phyloP scores from a whole-genome alignment of 2,329 filamentous ascomycete genomes.

The Phyllosticta citrichinensis region DNA sequence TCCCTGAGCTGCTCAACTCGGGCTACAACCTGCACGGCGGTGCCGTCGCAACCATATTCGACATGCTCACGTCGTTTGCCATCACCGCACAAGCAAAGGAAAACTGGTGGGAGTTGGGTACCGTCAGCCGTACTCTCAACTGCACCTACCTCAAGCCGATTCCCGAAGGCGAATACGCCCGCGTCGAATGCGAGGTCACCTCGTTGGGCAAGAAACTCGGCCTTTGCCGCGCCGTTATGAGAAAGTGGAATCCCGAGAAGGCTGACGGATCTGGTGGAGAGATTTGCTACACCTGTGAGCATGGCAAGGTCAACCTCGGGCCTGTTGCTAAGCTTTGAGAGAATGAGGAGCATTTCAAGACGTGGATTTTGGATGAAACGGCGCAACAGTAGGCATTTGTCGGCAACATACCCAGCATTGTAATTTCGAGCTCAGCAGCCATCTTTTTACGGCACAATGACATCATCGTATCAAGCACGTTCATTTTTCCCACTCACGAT shows the following conservation, averaged over 20 bases:
- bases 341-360: not conserved
- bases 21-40: slow-evolving; percentile 44
- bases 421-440: not conserved
- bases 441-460: not conserved
- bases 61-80: slow-evolving; percentile 40
- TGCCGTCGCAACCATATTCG: slow-evolving; percentile 44
- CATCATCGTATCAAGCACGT: not conserved
- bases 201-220: slow-evolving; percentile 34
- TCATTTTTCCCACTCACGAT: not conserved
- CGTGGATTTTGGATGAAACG: not conserved
- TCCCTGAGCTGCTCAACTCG: slow-evolving; percentile 36
- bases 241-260: slow-evolving; percentile 18
- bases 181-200: slow-evolving; percentile 36
- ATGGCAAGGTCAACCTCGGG: slow-evolving; percentile 21
- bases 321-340: slow-evolving; percentile 5
- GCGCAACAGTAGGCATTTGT: not conserved
- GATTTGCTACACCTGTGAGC: slow-evolving; percentile 30
- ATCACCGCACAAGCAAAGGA: slow-evolving; percentile 22
- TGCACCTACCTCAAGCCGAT: slow-evolving; percentile 37
- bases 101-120: slow-evolving; percentile 34
- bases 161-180: slow-evolving; percentile 28
- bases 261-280: slow-evolving; percentile 24
- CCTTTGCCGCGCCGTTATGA: slow-evolving; percentile 31
- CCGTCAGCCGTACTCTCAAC: slow-evolving; percentile 34
- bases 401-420: not conserved